Evolutionary conservation across 371 early-diverging fungal genomes (phyloP).

Genomic region (Nematocida homosporus): DNA sequence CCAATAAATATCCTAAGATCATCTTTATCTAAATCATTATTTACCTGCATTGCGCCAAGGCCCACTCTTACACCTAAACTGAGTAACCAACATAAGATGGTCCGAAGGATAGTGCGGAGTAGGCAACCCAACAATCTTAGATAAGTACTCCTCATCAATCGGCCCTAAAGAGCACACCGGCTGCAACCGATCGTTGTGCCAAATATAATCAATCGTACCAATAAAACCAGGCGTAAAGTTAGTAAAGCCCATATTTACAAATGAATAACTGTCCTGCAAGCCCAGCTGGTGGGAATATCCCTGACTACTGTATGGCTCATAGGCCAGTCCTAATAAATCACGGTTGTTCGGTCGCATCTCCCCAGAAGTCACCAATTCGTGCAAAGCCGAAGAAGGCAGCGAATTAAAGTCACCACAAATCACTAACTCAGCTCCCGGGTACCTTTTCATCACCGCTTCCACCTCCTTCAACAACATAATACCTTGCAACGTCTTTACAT

Average conservation of each 20-base stretch:
- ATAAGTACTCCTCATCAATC: conserved; percentile 76
- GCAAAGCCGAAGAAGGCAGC: conserved; percentile 79
- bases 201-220: conserved; percentile 92
- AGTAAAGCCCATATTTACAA: conserved; percentile 77
- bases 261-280: conserved; percentile 69
- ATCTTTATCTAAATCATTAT: conserved; percentile 13
- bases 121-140: conserved; percentile 81
- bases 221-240: conserved; percentile 83
- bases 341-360: conserved; percentile 52
- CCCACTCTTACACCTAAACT: conserved; percentile 55
- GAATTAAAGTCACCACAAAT: conserved; percentile 92
- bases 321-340: conserved; percentile 76
- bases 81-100: conserved; percentile 67
- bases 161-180: conserved; percentile 77
- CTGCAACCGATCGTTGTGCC: conserved; percentile 76
- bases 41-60: conserved; percentile 23
- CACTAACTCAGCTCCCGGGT: conserved; percentile 60
- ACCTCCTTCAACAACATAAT: conserved; percentile 88
- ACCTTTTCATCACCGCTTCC: conserved; percentile 68
- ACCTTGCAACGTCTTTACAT: conserved; percentile 93
- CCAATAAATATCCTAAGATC: neutral
- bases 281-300: conserved; percentile 53
- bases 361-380: conserved; percentile 74
- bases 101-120: conserved; percentile 84
- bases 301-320: conserved; percentile 75